phyloP scores from a whole-genome alignment of 177 flowering plant species.

The Vitis hybrid region DNA sequence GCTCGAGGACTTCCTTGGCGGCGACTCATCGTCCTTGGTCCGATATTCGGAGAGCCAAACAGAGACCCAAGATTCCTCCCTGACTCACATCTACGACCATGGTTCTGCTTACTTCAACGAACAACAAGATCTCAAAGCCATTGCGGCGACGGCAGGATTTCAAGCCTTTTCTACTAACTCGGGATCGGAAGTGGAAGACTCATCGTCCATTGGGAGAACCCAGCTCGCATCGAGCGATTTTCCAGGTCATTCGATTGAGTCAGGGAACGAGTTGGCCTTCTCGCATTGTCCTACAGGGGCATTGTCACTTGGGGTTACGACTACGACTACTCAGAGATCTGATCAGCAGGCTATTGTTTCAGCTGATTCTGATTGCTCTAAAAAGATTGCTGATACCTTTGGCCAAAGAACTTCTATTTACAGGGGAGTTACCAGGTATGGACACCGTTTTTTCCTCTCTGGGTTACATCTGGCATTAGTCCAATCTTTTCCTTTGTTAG shows the following conservation, averaged over 20 bases:
- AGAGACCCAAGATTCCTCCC: slow-evolving; percentile 71
- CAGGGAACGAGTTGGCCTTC: slow-evolving; percentile 43
- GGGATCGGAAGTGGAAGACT: slow-evolving; percentile 83
- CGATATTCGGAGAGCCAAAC: slow-evolving; percentile 49
- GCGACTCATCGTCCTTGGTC: slow-evolving; percentile 46
- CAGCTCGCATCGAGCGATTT: slow-evolving; percentile 32
- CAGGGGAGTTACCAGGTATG: slow-evolving; percentile 82
- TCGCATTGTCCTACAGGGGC: slow-evolving; percentile 24
- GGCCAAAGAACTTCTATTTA: slow-evolving; percentile 91
- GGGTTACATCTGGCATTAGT: too few species aligned
- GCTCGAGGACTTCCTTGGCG: slow-evolving; percentile 73
- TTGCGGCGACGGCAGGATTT: slow-evolving; percentile 32
- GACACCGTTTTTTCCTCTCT: not conserved
- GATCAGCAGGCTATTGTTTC: slow-evolving; percentile 35
- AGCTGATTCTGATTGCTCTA: slow-evolving; percentile 36
- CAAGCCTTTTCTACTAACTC: slow-evolving; percentile 66
- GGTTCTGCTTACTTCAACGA: slow-evolving; percentile 29
- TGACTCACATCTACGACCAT: slow-evolving; percentile 65
- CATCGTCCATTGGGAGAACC: slow-evolving; percentile 37
- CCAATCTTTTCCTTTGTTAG: too few species aligned
- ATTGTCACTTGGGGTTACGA: slow-evolving; percentile 45
- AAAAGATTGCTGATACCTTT: slow-evolving; percentile 68
- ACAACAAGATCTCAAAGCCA: slow-evolving; percentile 52
- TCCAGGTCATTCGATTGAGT: slow-evolving; percentile 46
- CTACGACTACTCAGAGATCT: slow-evolving; percentile 7